Conservation (phyloP, 345 rosid genomes). For the Ailanthus altissimus region DNA sequence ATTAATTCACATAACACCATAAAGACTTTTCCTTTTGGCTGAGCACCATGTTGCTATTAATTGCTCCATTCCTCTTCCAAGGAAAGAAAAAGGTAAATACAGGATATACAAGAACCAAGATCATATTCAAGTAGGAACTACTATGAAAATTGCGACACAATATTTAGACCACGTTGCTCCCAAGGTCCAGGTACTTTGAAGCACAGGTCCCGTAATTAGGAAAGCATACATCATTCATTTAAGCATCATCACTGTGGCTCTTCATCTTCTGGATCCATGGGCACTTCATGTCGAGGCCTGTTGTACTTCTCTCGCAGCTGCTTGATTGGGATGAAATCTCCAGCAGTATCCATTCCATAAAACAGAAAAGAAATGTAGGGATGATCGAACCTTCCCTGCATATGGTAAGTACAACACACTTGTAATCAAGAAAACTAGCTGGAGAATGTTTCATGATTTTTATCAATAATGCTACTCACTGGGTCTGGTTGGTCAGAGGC, state of each 20-base stretch:
- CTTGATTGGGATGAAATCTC: slow-evolving; percentile 91
- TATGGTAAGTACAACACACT: slow-evolving; percentile 4
- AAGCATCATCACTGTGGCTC: slow-evolving; percentile 34
- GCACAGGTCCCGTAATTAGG: background rate
- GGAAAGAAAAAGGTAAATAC: background rate
- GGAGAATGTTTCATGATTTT: slow-evolving; percentile 9
- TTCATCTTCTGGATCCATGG: slow-evolving; percentile 58
- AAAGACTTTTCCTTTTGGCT: background rate
- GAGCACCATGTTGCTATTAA: background rate
- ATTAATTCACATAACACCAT: background rate
- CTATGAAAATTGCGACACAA: background rate
- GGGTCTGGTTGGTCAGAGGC: slow-evolving; percentile 60
- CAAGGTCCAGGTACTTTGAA: background rate
- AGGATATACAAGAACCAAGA: background rate
- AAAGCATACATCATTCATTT: background rate
- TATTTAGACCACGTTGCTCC: background rate
- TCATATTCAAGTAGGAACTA: slow-evolving; percentile 2
- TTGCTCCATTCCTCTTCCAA: background rate
- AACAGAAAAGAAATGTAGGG: slow-evolving; percentile 78
- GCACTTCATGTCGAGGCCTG: slow-evolving; percentile 74
- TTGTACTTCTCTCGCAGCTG: slow-evolving; percentile 85
- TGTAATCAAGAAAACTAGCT: background rate
- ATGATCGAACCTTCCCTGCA: slow-evolving; percentile 91
- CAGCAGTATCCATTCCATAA: slow-evolving; percentile 80
- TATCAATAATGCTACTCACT: slow-evolving; percentile 42